These are phyloP conservation scores for Phaseolus coccineus DNA, from an alignment of 331 rosid species.

Conservation along the genomic window DNA sequence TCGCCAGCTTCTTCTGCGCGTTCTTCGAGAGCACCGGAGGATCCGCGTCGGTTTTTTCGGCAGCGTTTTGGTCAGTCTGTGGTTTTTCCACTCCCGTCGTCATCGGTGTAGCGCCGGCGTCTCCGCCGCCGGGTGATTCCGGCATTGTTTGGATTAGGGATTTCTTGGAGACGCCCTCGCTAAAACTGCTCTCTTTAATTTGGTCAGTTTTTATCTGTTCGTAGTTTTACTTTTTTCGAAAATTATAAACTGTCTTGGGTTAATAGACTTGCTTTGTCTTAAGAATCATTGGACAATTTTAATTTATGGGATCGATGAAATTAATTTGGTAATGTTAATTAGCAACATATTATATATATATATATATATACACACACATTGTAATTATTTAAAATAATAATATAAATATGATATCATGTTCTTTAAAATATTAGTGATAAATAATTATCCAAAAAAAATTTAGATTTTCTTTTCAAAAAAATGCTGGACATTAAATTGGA, in stretches of 20 bases:
- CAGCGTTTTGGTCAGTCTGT: constrained; percentile 25
- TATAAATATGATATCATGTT: no score
- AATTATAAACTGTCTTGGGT: neutral
- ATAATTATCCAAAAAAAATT: no score
- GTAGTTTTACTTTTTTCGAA: neutral
- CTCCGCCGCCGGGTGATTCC: constrained; percentile 35
- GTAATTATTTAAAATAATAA: no score
- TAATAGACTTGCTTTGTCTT: neutral
- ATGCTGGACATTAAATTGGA: no score
- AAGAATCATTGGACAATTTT: no score
- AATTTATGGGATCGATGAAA: no score
- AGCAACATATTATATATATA: no score
- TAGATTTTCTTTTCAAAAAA: no score
- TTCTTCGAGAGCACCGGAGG: constrained; percentile 61
- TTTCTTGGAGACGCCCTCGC: neutral
- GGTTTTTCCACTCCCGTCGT: constrained; percentile 51
- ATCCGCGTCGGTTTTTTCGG: neutral
- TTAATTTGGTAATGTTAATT: no score
- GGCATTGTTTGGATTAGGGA: constrained; percentile 28
- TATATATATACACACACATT: no score
- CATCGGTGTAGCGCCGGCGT: constrained; percentile 14
- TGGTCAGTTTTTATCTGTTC: neutral
- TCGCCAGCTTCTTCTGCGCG: constrained; percentile 77
- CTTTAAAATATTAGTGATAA: no score
- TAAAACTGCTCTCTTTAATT: neutral